phyloP scores from a whole-genome alignment of 2,329 filamentous ascomycete genomes.

The Geosmithia flava region DNA sequence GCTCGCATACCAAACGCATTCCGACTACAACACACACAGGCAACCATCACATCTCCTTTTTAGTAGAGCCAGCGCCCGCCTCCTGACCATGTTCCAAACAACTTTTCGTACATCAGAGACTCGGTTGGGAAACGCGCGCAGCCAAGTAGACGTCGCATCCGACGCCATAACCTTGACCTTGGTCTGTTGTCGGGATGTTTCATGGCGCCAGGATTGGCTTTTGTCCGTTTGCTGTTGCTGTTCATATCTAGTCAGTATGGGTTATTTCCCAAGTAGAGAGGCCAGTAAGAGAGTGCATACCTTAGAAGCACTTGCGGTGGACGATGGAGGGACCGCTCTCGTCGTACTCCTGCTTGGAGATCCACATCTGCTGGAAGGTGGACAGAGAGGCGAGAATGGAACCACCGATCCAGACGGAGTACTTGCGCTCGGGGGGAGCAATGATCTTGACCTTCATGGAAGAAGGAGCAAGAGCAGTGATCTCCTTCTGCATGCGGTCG shows the following conservation, averaged over 20 bases:
- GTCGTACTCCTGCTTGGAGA: conserved; percentile 99
- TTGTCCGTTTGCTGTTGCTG: conserved; percentile 8
- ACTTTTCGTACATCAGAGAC: conserved; percentile 46
- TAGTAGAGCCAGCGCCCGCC: conserved; percentile 35
- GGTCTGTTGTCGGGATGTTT: conserved; percentile 26
- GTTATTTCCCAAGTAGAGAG: not conserved
- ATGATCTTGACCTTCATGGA: conserved; percentile 99
- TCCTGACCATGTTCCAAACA: conserved; percentile 38
- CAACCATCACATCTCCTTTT: conserved; percentile 31
- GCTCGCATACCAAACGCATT: conserved; percentile 28
- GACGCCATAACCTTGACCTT: conserved; percentile 31
- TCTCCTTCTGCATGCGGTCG: conserved; percentile 99
- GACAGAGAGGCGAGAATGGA: conserved; percentile 98
- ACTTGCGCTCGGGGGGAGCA: conserved; percentile 99
- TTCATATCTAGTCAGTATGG: not conserved
- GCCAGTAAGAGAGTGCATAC: not conserved
- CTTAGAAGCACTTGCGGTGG: conserved; percentile 99
- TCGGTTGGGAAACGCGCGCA: conserved; percentile 35
- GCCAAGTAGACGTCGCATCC: conserved; percentile 28
- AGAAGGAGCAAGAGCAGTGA: conserved; percentile 95
- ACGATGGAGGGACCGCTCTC: conserved; percentile 99
- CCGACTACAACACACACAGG: conserved; percentile 35
- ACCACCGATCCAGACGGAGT: conserved; percentile 99
- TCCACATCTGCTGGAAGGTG: conserved; percentile 99
- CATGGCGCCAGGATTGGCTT: conserved; percentile 19